Evolutionary conservation across 2,329 filamentous ascomycete species (phyloP), one percentile per base, ranked within the genome.

Genomic region (Stagonosporopsis chrysanthemi): DNA sequence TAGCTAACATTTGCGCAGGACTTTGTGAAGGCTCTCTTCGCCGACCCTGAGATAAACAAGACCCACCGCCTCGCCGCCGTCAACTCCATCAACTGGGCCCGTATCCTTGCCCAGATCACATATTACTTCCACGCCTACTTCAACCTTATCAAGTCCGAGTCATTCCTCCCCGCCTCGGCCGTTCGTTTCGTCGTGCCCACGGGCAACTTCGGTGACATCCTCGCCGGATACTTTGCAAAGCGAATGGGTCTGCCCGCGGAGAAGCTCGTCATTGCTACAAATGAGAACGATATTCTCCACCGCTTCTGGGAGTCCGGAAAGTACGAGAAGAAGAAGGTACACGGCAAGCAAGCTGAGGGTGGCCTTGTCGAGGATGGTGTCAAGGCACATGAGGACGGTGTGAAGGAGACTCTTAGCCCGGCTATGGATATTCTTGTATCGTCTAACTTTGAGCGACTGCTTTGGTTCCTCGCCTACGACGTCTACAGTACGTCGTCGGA

Each of bases 101-200:
- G 95, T 67, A 98, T 99, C 67, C 85, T 99, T 35, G 94, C 95
- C 12, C 95, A 99, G 80, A 97, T 96, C 63, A 92, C 91, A 59
- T 98, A 97, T 84, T 99, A 97, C 83, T 96, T 97, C 82, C 84
- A 95, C 78, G 88, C 95, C 12, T 98, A 98, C 83, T 97, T 97
- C 79, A 81, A 88, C 14, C 87, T 99, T 31, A 83, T 82, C 59
- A 81, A 83, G 47, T 85, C 86, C 4, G 72, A 84, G 0, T 77
- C 80, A 15, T 89, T 90, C 76, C 84, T 86, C 56, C 70, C 88
- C 38, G 71, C 69, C 65, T 86, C 90, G 66, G 87, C 67, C 35
- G 84, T 95, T 36, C 88, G 93, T 58, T 96, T 93, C 70, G 90
- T 96, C 8, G 92, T 96, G 0, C 95, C 95, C 2, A 96, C 93